Evolutionary conservation across 148 eudicot species (phyloP).

Genomic region (Rhododendron vialii): DNA sequence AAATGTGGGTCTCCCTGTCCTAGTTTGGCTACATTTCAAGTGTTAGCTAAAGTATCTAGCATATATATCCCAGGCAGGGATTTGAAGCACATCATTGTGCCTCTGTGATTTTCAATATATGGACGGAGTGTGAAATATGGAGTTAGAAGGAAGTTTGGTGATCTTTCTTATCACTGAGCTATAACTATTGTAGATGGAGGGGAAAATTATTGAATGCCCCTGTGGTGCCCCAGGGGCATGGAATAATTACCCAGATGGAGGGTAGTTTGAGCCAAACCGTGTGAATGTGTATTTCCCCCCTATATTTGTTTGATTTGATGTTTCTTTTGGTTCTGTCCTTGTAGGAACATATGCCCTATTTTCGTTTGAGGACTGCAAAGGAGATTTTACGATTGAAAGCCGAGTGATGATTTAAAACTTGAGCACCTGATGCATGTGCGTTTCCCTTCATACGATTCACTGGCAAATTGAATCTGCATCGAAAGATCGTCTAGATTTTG

Average conservation of each 20-base stretch:
- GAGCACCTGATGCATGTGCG: background rate
- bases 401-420: slow-evolving; percentile 31
- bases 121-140: background rate
- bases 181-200: background rate
- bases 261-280: background rate
- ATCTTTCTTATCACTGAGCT: background rate
- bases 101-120: background rate
- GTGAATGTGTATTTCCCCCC: background rate
- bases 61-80: background rate
- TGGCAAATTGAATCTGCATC: background rate
- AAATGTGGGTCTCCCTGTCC: background rate
- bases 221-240: background rate
- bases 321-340: background rate
- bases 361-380: slow-evolving; percentile 77
- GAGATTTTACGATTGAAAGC: slow-evolving; percentile 80
- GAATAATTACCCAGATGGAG: background rate
- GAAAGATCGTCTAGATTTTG: background rate
- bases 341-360: slow-evolving; percentile 88
- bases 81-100: background rate
- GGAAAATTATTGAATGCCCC: background rate
- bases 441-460: background rate
- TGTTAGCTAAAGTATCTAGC: background rate
- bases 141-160: background rate
- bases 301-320: background rate
- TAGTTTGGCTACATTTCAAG: background rate